phyloP scores from a whole-genome alignment of 2,329 filamentous ascomycete genomes.

The Fusarium bulbicola region DNA sequence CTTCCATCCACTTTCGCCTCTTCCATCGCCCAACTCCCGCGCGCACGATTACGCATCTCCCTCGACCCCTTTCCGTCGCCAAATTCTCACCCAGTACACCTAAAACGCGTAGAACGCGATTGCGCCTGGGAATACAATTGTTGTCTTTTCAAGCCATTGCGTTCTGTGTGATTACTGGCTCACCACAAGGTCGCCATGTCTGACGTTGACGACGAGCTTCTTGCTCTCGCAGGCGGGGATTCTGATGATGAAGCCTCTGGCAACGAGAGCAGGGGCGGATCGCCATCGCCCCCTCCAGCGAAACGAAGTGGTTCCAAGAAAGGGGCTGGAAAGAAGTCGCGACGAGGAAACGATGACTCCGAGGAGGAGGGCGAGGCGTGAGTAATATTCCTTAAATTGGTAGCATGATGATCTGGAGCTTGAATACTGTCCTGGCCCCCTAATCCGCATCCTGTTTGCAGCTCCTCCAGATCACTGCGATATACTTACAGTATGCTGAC shows the following conservation, averaged over 20 bases:
- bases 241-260: conserved; percentile 67
- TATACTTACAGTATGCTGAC: conserved; percentile 16
- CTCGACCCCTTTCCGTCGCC: background rate
- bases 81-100: background rate
- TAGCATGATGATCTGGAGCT: background rate
- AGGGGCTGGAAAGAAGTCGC: conserved; percentile 56
- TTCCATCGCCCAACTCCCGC: conserved; percentile 8
- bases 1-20: conserved; percentile 23
- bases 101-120: conserved; percentile 29
- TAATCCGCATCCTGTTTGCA: background rate
- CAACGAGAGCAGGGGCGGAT: conserved; percentile 63
- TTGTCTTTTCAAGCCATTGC: conserved; percentile 17
- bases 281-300: conserved; percentile 59
- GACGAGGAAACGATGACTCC: conserved; percentile 54
- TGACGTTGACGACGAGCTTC: conserved; percentile 91
- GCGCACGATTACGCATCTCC: conserved; percentile 9
- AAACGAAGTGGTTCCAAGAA: conserved; percentile 46
- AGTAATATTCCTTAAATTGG: conserved; percentile 39
- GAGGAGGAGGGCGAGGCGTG: conserved; percentile 72
- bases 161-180: conserved; percentile 4
- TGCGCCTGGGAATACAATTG: background rate
- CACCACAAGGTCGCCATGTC: conserved; percentile 67
- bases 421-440: background rate
- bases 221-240: conserved; percentile 87
- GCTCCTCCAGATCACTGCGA: background rate